Percentiles rank a stretch among this genome's conserved stretches.
phyloP scores from a whole-genome alignment of 148 eudicot genomes.

The Amaranthus palmeri region DNA sequence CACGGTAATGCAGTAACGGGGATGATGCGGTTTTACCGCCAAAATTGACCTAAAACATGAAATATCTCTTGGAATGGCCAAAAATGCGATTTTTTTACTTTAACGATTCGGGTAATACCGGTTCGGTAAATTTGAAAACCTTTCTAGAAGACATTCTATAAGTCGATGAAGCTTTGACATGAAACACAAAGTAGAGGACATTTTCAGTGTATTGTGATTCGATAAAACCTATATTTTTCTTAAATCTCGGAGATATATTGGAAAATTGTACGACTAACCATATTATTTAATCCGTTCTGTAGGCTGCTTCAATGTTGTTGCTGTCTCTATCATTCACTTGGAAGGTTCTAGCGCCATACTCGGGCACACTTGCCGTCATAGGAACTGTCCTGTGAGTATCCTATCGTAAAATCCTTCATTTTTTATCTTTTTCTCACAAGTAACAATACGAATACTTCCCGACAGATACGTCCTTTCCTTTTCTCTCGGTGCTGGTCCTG shows the following conservation, averaged over 20 bases:
- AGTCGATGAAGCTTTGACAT: background rate
- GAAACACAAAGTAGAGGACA: background rate
- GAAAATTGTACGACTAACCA: background rate
- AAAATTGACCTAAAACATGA: no score
- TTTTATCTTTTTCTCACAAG: background rate
- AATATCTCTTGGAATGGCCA: no score
- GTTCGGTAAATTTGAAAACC: no score
- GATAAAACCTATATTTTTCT: background rate
- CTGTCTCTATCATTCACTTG: conserved; percentile 82
- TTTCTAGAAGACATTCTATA: background rate
- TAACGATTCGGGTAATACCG: no score
- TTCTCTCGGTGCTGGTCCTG: conserved; percentile 98
- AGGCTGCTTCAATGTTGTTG: conserved; percentile 96
- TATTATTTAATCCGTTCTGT: conserved; percentile 7
- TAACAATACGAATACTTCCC: background rate
- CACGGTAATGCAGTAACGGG: no score
- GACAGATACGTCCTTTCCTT: conserved; percentile 86
- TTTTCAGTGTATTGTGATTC: background rate
- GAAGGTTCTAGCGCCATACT: conserved; percentile 76
- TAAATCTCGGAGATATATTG: background rate
- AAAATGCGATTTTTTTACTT: no score
- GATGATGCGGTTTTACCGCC: no score
- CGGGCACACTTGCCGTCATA: conserved; percentile 88
- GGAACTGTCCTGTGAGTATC: conserved; percentile 92
- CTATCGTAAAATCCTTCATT: background rate